phyloP scores from a whole-genome alignment of 2,329 filamentous ascomycete genomes.

The Fusarium oligoseptatum region DNA sequence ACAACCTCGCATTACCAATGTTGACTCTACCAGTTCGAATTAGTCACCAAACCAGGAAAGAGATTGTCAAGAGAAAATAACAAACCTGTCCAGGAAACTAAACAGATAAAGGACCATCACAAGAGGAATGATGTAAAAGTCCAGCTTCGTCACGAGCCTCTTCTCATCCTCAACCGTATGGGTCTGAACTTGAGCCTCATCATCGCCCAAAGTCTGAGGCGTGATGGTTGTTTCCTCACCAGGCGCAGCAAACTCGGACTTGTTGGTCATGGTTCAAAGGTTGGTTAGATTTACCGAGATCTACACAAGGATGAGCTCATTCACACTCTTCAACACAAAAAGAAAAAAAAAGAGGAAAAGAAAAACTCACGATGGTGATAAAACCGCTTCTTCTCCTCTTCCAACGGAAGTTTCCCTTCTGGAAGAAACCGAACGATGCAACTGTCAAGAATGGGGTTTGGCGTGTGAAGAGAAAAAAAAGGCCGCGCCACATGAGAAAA shows the following conservation, averaged over 20 bases:
- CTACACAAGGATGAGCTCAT: background rate
- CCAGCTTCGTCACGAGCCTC: slow-evolving; percentile 74
- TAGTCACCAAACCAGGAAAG: slow-evolving; percentile 13
- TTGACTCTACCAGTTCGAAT: slow-evolving; percentile 65
- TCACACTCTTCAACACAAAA: background rate
- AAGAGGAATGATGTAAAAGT: slow-evolving; percentile 73
- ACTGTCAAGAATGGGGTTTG: background rate
- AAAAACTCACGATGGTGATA: slow-evolving; percentile 6
- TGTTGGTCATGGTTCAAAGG: slow-evolving; percentile 20
- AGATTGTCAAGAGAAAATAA: slow-evolving; percentile 44
- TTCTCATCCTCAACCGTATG: slow-evolving; percentile 57
- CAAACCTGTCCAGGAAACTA: slow-evolving; percentile 78
- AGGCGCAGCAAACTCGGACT: slow-evolving; percentile 10
- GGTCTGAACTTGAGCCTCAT: slow-evolving; percentile 32
- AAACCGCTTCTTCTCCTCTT: background rate
- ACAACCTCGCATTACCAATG: slow-evolving; percentile 79
- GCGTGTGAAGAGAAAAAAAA: slow-evolving; percentile 2
- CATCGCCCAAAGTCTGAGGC: slow-evolving; percentile 33
- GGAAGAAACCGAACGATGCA: slow-evolving; percentile 15
- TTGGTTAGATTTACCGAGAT: slow-evolving; percentile 1
- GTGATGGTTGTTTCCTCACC: slow-evolving; percentile 24
- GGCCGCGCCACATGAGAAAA: slow-evolving; percentile 29
- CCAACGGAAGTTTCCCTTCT: background rate
- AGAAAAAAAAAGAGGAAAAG: background rate
- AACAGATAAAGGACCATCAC: slow-evolving; percentile 80